Conservation (phyloP, 78 protist genomes). For the Diacronema lutheri region DNA sequence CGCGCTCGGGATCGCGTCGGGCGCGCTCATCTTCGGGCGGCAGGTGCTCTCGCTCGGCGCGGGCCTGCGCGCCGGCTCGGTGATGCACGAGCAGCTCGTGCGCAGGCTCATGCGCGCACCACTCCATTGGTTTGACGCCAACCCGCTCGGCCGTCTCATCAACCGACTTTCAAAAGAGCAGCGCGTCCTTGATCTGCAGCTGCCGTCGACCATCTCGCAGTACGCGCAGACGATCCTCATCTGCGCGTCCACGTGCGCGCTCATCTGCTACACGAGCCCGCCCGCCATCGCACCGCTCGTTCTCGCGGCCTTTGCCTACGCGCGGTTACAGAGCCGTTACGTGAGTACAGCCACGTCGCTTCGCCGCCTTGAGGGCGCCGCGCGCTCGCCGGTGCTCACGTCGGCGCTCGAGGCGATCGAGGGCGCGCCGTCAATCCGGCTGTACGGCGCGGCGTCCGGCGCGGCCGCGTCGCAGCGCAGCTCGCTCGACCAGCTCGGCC, state of each 20-base stretch:
- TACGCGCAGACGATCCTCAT: not conserved
- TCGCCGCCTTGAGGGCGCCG: not conserved
- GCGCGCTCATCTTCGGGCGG: too few species aligned
- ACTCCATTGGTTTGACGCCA: conserved; percentile 43
- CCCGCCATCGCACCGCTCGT: not conserved
- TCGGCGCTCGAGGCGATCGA: not conserved
- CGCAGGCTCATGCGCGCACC: conserved; percentile 26
- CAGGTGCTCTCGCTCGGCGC: too few species aligned
- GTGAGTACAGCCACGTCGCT: not conserved
- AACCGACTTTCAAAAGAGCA: conserved; percentile 44
- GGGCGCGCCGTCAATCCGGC: not conserved
- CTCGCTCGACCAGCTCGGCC: not conserved
- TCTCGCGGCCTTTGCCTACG: not conserved
- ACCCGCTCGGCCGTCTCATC: conserved; percentile 47
- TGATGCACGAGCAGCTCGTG: not conserved
- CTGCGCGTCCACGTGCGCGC: not conserved
- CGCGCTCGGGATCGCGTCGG: too few species aligned
- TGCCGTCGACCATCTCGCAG: not conserved
- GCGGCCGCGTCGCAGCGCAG: not conserved
- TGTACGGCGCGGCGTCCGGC: not conserved
- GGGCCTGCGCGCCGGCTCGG: not conserved
- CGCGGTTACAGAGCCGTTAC: not conserved
- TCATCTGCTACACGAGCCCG: not conserved
- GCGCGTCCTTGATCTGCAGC: conserved; percentile 1
- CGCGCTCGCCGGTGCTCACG: not conserved